A percentile compares a stretch with the other conserved stretches of the same genome.
phyloP scores from a whole-genome alignment of 768 basidiomycete genomes.

The Naganishia vishniacii region DNA sequence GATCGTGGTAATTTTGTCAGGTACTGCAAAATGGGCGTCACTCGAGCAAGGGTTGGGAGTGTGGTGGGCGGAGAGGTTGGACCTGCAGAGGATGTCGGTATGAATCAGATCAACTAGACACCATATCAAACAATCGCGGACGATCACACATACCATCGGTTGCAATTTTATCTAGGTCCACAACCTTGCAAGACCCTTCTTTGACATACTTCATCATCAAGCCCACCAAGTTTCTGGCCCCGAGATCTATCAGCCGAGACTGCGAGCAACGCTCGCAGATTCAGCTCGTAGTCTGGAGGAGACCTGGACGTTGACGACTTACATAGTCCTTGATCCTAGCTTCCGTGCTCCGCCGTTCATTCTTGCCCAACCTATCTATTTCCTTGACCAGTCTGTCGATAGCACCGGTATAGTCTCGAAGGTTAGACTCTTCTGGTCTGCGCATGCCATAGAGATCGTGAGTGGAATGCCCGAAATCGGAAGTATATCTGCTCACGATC shows the following conservation, averaged over 20 bases:
- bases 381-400: slow-evolving; percentile 39
- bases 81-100: slow-evolving; percentile 27
- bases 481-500: slow-evolving; percentile 4
- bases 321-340: slow-evolving; percentile 42
- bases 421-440: slow-evolving; percentile 28
- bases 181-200: slow-evolving; percentile 32
- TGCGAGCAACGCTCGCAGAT: neutral
- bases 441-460: neutral
- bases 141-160: slow-evolving; percentile 32
- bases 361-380: slow-evolving; percentile 42
- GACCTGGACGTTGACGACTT: neutral
- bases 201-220: slow-evolving; percentile 38
- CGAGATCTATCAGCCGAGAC: slow-evolving; percentile 42
- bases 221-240: slow-evolving; percentile 36
- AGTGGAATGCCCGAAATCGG: neutral
- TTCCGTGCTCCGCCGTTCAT: slow-evolving; percentile 36
- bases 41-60: slow-evolving; percentile 32
- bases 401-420: slow-evolving; percentile 41
- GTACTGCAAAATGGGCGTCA: slow-evolving; percentile 16
- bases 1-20: slow-evolving; percentile 28
- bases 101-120: neutral
- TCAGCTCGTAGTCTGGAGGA: neutral
- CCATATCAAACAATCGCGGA: neutral
- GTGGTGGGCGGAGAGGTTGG: slow-evolving; percentile 39
- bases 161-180: slow-evolving; percentile 35